These are phyloP conservation scores for Edaphochlamys debaryana DNA, from an alignment of 139 green algal genomes.

Conservation along the genomic window DNA sequence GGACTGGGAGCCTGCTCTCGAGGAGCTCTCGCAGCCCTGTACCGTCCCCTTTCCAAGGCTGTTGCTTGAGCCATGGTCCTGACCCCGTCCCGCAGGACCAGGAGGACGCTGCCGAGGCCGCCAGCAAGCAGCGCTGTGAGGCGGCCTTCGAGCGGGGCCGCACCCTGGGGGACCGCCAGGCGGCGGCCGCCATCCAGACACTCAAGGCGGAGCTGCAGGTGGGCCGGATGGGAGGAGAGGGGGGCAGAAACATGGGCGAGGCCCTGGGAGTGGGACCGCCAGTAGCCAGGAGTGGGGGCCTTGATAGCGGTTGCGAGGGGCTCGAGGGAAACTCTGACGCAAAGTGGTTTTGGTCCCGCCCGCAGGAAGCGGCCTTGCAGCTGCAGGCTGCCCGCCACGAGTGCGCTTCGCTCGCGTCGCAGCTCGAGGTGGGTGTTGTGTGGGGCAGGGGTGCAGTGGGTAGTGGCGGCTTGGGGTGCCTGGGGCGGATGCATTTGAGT, in stretches of 20 bases:
- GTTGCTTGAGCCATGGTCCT: too few relatives aligned
- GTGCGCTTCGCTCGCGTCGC: not conserved
- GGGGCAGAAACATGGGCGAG: too few relatives aligned
- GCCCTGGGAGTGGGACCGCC: too few relatives aligned
- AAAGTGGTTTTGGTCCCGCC: too few relatives aligned
- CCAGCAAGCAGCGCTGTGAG: not conserved
- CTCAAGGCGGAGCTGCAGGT: slow-evolving; percentile 26
- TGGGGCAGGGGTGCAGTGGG: not conserved
- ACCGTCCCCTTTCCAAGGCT: too few relatives aligned
- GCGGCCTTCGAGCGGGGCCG: slow-evolving; percentile 19
- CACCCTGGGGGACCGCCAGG: slow-evolving; percentile 5
- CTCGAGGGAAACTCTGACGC: too few relatives aligned
- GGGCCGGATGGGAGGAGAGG: not conserved
- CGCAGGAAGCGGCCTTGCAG: not conserved
- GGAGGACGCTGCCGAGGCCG: slow-evolving; percentile 10
- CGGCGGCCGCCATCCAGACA: not conserved
- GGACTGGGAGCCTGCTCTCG: too few relatives aligned
- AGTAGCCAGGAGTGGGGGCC: too few relatives aligned
- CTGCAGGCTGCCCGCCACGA: not conserved
- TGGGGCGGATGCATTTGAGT: too few relatives aligned
- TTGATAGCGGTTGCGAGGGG: too few relatives aligned
- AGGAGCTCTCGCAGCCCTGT: too few relatives aligned
- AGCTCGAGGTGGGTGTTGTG: slow-evolving; percentile 3
- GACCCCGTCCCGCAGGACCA: not conserved
- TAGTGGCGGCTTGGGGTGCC: not conserved